These are phyloP conservation scores for Grigorovia humatica DNA, from an alignment of 805 yeast species.

Conservation along the genomic window DNA sequence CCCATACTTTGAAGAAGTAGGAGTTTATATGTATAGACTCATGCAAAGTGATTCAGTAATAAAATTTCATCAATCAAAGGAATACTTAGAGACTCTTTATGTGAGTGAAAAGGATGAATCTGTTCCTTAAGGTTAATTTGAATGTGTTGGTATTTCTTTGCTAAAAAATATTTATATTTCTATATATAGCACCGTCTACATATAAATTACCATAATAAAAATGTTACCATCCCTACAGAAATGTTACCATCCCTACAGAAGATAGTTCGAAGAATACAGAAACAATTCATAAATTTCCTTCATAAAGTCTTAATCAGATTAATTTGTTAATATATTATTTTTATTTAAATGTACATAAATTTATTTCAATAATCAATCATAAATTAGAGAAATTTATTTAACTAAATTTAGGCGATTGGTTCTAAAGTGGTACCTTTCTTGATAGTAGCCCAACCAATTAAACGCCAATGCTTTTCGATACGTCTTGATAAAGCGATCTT, in stretches of 20 bases:
- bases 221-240: neutral
- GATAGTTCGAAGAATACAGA: too few relatives aligned
- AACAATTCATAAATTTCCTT: too few relatives aligned
- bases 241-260: neutral
- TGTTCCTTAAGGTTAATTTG: neutral
- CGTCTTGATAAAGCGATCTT: constrained; percentile 98
- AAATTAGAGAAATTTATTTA: neutral
- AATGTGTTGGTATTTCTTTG: neutral
- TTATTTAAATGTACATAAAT: neutral
- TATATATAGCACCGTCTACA: neutral
- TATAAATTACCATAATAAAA: neutral
- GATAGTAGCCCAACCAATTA: constrained; percentile 99
- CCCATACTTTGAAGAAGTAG: constrained; percentile 40
- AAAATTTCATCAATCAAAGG: constrained; percentile 44
- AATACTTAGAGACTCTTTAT: constrained; percentile 24
- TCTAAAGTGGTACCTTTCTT: constrained; percentile 86
- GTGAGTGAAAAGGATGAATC: neutral
- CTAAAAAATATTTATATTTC: neutral
- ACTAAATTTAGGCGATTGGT: constrained; percentile 37
- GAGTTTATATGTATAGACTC: constrained; percentile 40
- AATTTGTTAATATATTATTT: neutral
- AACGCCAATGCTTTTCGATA: constrained; percentile 99
- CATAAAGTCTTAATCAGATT: neutral
- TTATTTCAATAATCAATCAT: neutral
- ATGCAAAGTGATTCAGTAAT: constrained; percentile 70